phyloP scores from a whole-genome alignment of 805 yeast species.

The Wickerhamiella azymoides region DNA sequence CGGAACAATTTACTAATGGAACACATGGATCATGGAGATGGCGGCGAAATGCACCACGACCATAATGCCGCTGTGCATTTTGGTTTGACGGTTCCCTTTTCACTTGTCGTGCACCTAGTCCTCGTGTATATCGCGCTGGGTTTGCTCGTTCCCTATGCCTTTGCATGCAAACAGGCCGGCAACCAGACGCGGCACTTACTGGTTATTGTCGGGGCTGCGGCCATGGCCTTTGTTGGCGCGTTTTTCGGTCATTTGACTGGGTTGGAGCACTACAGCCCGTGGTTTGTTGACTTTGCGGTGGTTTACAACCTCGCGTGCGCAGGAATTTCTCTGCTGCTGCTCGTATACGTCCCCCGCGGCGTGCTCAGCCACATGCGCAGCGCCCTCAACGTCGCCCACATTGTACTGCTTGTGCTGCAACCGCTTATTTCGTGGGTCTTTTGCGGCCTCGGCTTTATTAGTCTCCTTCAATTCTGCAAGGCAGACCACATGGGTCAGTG shows the following conservation, averaged over 20 bases:
- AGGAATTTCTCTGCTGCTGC: conserved; percentile 26
- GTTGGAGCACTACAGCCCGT: conserved; percentile 24
- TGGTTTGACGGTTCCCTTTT: conserved; percentile 12
- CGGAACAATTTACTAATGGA: background rate
- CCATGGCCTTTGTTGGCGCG: conserved; percentile 26
- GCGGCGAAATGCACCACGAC: conserved; percentile 11
- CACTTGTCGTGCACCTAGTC: conserved; percentile 23
- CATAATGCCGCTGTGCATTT: conserved; percentile 14
- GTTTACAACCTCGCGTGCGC: conserved; percentile 23
- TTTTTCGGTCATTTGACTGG: conserved; percentile 28
- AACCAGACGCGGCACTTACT: conserved; percentile 26
- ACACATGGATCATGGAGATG: background rate
- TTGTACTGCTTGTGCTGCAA: conserved; percentile 24
- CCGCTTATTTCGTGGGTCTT: conserved; percentile 60
- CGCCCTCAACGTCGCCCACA: conserved; percentile 22
- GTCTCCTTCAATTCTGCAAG: conserved; percentile 79
- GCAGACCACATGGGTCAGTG: conserved; percentile 82
- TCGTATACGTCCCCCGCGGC: conserved; percentile 27
- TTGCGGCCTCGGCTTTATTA: conserved; percentile 65
- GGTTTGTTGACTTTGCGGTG: conserved; percentile 26
- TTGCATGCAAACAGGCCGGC: conserved; percentile 29
- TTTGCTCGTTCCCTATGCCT: conserved; percentile 28
- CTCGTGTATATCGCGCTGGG: conserved; percentile 28
- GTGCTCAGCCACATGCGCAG: conserved; percentile 23
- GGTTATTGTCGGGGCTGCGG: conserved; percentile 25